phyloP scores from a whole-genome alignment of 345 rosid genomes.

The Sonneratia caseolaris region DNA sequence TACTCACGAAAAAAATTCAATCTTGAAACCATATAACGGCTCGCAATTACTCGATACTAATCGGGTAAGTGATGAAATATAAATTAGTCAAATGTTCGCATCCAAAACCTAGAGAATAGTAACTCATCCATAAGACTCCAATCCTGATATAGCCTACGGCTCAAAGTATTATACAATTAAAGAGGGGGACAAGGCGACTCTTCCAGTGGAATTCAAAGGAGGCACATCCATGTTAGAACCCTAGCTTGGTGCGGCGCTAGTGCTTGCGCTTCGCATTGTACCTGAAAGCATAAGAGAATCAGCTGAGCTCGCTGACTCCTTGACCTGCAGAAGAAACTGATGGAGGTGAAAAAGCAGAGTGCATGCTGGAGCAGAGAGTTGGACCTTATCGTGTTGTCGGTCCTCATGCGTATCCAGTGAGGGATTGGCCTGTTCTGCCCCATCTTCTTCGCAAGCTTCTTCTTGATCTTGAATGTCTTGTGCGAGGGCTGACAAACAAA shows the following conservation, averaged over 20 bases:
- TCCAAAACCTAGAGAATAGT: neutral
- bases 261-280: constrained; percentile 63
- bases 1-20: neutral
- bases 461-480: constrained; percentile 75
- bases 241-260: constrained; percentile 66
- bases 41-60: neutral
- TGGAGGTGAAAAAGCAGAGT: neutral
- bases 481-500: constrained; percentile 66
- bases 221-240: constrained; percentile 31
- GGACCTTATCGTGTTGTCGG: constrained; percentile 62
- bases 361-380: neutral
- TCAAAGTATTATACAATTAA: neutral
- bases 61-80: neutral
- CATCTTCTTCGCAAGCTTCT: constrained; percentile 76
- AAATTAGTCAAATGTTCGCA: neutral
- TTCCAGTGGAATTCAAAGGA: neutral
- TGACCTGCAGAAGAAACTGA: neutral
- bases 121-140: neutral
- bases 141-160: neutral
- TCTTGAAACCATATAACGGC: neutral
- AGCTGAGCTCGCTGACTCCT: neutral
- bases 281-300: constrained; percentile 15
- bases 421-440: constrained; percentile 73
- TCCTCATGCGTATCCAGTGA: constrained; percentile 60
- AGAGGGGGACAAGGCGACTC: neutral